Base-by-base conservation (phyloP, 345 rosid species). In the Heritiera fomes region DNA sequence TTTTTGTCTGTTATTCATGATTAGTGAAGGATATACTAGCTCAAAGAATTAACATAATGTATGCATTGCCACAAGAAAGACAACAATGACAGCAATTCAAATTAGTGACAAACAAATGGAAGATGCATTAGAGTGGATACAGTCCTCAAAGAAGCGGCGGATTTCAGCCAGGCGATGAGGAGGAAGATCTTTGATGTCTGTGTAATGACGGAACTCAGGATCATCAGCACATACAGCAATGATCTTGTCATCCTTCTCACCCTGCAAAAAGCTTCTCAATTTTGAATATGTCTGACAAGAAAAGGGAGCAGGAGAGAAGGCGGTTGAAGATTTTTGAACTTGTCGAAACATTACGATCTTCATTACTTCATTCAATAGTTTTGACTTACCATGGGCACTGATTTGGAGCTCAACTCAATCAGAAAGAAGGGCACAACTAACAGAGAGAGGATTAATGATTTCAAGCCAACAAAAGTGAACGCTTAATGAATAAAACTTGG, bases 141-240 rank as follows among this genome's bases (percentile, higher is more conserved):
- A 96, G 88, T 96, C 99, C 84, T 96, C 98, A 40, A 96, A 96
- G 88, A 96, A 96, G 82, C 98, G 98, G 12, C 97, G 97, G 81
- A 96, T 96, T 87, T 96, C 99, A 77, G 97, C 94, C 79, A 96
- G 89, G 75, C 99, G 98, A 80, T 96, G 99, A 11, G 99, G 99
- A 79, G 99, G 91, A 87, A 96, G 94, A 85, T 96, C 90, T 80
- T 94, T 91, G 91, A 96, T 89, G 86, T 94, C 98, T 62, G 80
- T 86, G 89, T 91, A 94, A 71, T 96, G 99, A 83, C 95, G 94
- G 82, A 96, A 92, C 86, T 96, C 99, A 0, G 99, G 99, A 78
- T 96, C 99, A 87, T 96, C 99, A 77, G 97, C 99, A 84, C 98
- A 96, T 1, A 96, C 98, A 59, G 99, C 98, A 59, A 96, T 94